These are phyloP conservation scores for Umbelopsis sp. DNA, from an alignment of 192 early-diverging fungal genomes.

Conservation along the genomic window DNA sequence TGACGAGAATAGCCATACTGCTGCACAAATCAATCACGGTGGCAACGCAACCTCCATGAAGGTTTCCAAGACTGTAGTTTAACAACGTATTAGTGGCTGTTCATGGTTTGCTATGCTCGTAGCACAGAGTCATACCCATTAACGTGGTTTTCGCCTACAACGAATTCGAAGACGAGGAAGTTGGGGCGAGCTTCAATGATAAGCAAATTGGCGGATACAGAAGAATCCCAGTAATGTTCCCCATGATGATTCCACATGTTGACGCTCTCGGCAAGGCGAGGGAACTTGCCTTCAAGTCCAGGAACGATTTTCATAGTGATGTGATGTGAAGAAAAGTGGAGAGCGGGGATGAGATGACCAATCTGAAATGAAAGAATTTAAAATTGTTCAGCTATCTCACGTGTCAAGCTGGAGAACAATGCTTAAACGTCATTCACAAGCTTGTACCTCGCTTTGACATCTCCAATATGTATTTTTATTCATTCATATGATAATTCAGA, in stretches of 20 bases:
- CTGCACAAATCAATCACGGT: slow-evolving; percentile 37
- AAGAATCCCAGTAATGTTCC: background rate
- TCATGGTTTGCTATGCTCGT: background rate
- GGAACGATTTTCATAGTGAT: background rate
- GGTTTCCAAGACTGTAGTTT: slow-evolving; percentile 10
- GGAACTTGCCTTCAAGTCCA: background rate
- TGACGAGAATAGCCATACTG: slow-evolving; percentile 20
- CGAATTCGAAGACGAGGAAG: slow-evolving; percentile 25
- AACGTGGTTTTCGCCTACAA: slow-evolving; percentile 23
- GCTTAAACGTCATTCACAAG: no score
- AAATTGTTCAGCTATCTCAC: background rate
- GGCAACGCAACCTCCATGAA: slow-evolving; percentile 38
- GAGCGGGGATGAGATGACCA: slow-evolving; percentile 14
- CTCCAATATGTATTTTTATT: background rate
- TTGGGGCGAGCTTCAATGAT: slow-evolving; percentile 23
- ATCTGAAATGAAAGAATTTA: slow-evolving; percentile 5
- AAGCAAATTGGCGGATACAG: background rate
- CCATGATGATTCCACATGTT: background rate
- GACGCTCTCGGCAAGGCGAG: background rate
- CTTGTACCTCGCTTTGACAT: no score
- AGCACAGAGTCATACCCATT: slow-evolving; percentile 14
- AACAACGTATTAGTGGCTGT: background rate
- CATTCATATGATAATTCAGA: background rate
- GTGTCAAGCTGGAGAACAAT: background rate
- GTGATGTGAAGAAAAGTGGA: background rate